Percentiles rank a stretch among this genome's conserved stretches.
Conservation (phyloP, 768 basidiomycete species). For the Sarcomyxa edulis region DNA sequence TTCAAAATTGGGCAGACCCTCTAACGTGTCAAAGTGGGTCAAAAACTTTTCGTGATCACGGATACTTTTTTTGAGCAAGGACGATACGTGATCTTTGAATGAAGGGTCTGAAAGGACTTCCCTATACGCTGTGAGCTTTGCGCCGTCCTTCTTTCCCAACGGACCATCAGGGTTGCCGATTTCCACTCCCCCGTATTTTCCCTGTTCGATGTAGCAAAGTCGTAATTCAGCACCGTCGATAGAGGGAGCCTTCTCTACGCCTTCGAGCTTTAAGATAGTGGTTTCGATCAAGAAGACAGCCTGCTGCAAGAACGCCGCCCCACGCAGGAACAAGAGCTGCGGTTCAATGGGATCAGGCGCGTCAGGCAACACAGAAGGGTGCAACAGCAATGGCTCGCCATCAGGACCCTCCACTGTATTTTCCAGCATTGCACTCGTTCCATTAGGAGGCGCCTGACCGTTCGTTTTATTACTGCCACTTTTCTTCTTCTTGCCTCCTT, state of each 20-base stretch:
- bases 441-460: constrained; percentile 65
- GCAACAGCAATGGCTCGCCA: constrained; percentile 48
- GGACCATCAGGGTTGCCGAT: constrained; percentile 79
- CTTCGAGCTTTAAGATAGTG: constrained; percentile 67
- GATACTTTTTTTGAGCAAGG: constrained; percentile 66
- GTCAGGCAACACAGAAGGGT: constrained; percentile 69
- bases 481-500: constrained; percentile 52
- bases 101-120: constrained; percentile 44
- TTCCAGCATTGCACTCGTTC: constrained; percentile 48
- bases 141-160: constrained; percentile 50
- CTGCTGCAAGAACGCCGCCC: constrained; percentile 78
- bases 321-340: constrained; percentile 79
- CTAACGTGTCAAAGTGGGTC: constrained; percentile 75
- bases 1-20: constrained; percentile 29
- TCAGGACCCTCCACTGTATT: constrained; percentile 42
- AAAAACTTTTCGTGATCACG: constrained; percentile 86
- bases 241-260: constrained; percentile 50
- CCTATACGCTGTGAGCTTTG: constrained; percentile 64
- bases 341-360: constrained; percentile 86
- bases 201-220: constrained; percentile 69
- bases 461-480: constrained; percentile 35
- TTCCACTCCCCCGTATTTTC: constrained; percentile 81
- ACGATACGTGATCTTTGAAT: constrained; percentile 57
- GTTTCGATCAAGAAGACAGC: constrained; percentile 71
- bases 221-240: constrained; percentile 72